Percentiles rank a stretch among this genome's conserved stretches.
Evolutionary conservation across 257 asterid species (phyloP).

Genomic region (Mitragyna speciosa): DNA sequence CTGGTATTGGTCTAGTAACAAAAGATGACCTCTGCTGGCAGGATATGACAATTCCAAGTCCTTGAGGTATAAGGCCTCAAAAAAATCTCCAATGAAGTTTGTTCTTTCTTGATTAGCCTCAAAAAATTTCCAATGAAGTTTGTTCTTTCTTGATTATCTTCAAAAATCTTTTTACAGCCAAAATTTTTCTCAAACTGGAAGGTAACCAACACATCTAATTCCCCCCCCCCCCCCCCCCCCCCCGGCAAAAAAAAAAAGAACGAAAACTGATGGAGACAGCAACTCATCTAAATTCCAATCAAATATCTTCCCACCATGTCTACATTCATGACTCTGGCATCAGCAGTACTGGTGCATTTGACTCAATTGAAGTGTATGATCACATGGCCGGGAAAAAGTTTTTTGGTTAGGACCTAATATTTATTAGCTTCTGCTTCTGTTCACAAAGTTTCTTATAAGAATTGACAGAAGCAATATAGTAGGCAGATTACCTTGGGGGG

Average conservation of each 20-base stretch:
- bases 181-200: too few species aligned
- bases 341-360: neutral
- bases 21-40: neutral
- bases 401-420: neutral
- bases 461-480: neutral
- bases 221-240: too few species aligned
- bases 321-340: constrained; percentile 5
- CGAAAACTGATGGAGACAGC: too few species aligned
- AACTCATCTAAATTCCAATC: neutral
- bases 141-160: neutral
- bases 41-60: neutral
- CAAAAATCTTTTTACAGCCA: too few species aligned
- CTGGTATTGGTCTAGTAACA: neutral
- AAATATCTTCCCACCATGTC: neutral
- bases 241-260: too few species aligned
- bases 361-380: neutral
- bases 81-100: neutral
- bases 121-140: neutral
- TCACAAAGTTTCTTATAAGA: neutral
- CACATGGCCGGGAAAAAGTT: neutral
- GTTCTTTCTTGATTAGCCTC: neutral
- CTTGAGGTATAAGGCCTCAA: neutral
- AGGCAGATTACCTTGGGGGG: constrained; percentile 60
- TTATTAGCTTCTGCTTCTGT: neutral
- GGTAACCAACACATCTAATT: too few species aligned